phyloP scores from a whole-genome alignment of 2,329 filamentous ascomycete genomes.

The Colletotrichum incanum region DNA sequence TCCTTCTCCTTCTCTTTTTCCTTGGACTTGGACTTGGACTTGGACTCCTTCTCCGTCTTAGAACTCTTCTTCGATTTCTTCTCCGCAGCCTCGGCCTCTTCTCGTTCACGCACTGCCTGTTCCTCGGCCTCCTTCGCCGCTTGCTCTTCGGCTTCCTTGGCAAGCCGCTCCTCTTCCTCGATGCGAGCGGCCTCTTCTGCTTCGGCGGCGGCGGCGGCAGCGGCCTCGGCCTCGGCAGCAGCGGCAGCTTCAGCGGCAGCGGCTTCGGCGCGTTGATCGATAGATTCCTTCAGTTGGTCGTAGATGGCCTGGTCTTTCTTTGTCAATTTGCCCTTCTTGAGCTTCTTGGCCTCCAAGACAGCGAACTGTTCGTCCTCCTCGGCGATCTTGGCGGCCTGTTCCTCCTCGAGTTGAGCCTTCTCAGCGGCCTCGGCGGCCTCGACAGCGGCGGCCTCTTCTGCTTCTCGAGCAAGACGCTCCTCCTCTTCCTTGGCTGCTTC shows the following conservation, averaged over 20 bases:
- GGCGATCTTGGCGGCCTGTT: slow-evolving; percentile 49
- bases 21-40: slow-evolving; percentile 54
- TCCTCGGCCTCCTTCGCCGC: slow-evolving; percentile 56
- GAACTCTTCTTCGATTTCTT: slow-evolving; percentile 61
- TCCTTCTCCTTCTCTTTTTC: slow-evolving; percentile 51
- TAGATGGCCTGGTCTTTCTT: slow-evolving; percentile 65
- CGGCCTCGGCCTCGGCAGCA: slow-evolving; percentile 57
- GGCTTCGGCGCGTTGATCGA: slow-evolving; percentile 56
- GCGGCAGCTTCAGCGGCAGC: slow-evolving; percentile 56
- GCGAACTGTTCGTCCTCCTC: slow-evolving; percentile 57
- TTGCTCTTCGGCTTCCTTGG: slow-evolving; percentile 59
- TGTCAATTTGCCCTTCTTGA: slow-evolving; percentile 62
- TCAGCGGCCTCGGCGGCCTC: slow-evolving; percentile 51
- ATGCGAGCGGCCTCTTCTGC: slow-evolving; percentile 54
- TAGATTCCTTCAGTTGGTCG: slow-evolving; percentile 54
- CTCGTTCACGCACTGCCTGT: slow-evolving; percentile 47
- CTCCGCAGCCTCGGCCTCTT: slow-evolving; percentile 52
- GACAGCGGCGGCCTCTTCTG: slow-evolving; percentile 50
- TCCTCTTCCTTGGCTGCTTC: slow-evolving; percentile 49
- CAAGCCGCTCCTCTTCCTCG: slow-evolving; percentile 49
- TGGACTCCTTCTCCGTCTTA: slow-evolving; percentile 53
- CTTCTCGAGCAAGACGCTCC: slow-evolving; percentile 50
- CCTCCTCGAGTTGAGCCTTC: slow-evolving; percentile 43
- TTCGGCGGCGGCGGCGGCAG: slow-evolving; percentile 52
- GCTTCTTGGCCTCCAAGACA: slow-evolving; percentile 63